Conservation (phyloP, 768 basidiomycete species). For the Podaxis sp. region DNA sequence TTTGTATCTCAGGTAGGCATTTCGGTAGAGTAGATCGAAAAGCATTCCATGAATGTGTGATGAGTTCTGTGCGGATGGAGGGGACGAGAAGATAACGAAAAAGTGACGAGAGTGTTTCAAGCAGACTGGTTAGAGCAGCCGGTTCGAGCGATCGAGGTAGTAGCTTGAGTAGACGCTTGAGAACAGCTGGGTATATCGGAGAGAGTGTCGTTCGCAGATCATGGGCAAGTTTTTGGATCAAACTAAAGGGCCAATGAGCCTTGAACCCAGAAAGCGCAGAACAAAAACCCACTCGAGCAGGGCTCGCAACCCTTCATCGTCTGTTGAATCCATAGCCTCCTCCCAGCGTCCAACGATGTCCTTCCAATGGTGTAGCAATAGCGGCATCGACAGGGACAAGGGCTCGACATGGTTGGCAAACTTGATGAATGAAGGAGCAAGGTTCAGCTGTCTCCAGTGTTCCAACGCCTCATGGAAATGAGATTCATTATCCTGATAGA, state of each 20-base stretch:
- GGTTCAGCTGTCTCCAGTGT: conserved; percentile 77
- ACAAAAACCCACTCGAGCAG: conserved; percentile 63
- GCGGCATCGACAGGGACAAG: conserved; percentile 70
- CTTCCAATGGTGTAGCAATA: conserved; percentile 77
- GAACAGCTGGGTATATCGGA: conserved; percentile 53
- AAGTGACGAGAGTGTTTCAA: conserved; percentile 62
- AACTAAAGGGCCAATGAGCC: conserved; percentile 33
- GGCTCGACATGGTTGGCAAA: conserved; percentile 60
- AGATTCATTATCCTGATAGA: conserved; percentile 63
- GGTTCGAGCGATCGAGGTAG: conserved; percentile 58
- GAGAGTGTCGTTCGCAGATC: conserved; percentile 77
- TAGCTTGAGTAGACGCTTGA: conserved; percentile 51
- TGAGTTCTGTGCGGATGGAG: conserved; percentile 45
- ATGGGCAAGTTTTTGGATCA: conserved; percentile 73
- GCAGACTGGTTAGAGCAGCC: conserved; percentile 53
- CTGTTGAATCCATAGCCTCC: conserved; percentile 47
- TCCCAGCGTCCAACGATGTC: conserved; percentile 67
- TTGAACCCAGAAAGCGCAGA: background rate
- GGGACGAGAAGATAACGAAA: conserved; percentile 76
- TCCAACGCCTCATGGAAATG: conserved; percentile 73
- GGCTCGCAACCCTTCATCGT: conserved; percentile 69
- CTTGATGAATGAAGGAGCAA: conserved; percentile 67
- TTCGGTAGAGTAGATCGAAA: conserved; percentile 47
- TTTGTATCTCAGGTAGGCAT: conserved; percentile 68
- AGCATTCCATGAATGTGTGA: conserved; percentile 57